Percentiles rank a stretch among this genome's conserved stretches.
Evolutionary conservation across 2,329 filamentous ascomycete genomes (phyloP).

Genomic region (Alternaria sp.): DNA sequence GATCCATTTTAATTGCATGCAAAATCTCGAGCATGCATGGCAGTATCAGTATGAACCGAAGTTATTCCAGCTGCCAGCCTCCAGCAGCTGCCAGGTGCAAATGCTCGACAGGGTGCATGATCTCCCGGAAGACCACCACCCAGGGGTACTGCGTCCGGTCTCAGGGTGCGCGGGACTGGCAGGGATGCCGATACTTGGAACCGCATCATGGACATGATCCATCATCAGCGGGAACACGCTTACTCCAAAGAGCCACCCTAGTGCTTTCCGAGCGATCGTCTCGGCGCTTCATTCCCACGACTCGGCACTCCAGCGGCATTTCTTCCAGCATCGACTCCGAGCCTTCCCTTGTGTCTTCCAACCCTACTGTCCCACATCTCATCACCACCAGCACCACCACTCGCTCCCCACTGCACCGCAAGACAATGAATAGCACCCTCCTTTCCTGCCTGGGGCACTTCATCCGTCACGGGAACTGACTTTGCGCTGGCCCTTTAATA

Average conservation of each 20-base stretch:
- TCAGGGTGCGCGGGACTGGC: constrained; percentile 38
- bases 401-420: not conserved
- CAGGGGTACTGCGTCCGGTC: constrained; percentile 30
- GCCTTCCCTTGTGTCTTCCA: constrained; percentile 10
- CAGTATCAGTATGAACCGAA: not conserved
- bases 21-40: not conserved
- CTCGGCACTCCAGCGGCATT: constrained; percentile 38
- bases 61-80: not conserved
- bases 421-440: not conserved
- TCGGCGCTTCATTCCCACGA: constrained; percentile 33
- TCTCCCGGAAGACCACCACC: constrained; percentile 44
- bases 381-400: not conserved
- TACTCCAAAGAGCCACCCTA: constrained; percentile 32
- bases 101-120: constrained; percentile 44
- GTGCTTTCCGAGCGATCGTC: constrained; percentile 41
- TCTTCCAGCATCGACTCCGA: constrained; percentile 27
- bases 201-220: constrained; percentile 33
- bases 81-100: not conserved
- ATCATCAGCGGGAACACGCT: constrained; percentile 39
- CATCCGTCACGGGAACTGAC: not conserved
- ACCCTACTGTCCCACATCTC: not conserved
- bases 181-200: constrained; percentile 42
- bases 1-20: not conserved
- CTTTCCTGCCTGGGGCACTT: not conserved
- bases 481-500: not conserved